Evolutionary conservation across 2,329 filamentous ascomycete species (phyloP), one percentile per base, ranked within the genome.

Genomic region (Penicillium sp.): DNA sequence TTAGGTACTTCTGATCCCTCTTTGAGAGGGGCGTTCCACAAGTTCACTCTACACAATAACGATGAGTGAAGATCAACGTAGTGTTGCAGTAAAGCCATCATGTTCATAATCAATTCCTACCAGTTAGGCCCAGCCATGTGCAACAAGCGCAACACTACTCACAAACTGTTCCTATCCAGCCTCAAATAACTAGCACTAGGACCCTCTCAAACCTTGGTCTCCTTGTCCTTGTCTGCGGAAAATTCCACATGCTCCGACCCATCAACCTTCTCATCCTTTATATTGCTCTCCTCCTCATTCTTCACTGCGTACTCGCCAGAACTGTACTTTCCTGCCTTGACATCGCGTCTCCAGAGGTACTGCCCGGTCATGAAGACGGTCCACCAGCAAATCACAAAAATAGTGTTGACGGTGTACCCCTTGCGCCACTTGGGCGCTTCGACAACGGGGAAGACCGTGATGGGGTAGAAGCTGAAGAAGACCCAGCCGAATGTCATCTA

Each of bases 381-480:
- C 56, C 60, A 60, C 60, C 61, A 65, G 35, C 41, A 46, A 38
- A 65, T 17, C 29, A 60, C 58, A 7, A 65, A 65, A 15, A 60
- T n/a, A 2, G 63, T 65, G 53, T 65, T 65, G 26, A 65, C 63
- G 7, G 17, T 63, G 19, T 57, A 65, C 13, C 63, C 63, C n/a
- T 65, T 65, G 13, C 63, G 52, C 63, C 63, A 65, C 3, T 63
- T 65, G 17, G 63, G 63, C 11, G 63, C 60, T 58, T 62, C 60
- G 5, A 62, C 48, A 8, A 65, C 63, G 1, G 63, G 63, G 35
- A 65, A 65, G 17, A 41, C 60, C 4, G 63, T 65, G 45, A 65
- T 65, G 4, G 63, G 63, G 30, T 65, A 65, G 60, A 65, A 65
- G 49, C 60, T 62, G 21, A 65, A 65, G 53, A 65, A 65, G 7